phyloP scores from a whole-genome alignment of 257 asterid species.

The Plantago major region DNA sequence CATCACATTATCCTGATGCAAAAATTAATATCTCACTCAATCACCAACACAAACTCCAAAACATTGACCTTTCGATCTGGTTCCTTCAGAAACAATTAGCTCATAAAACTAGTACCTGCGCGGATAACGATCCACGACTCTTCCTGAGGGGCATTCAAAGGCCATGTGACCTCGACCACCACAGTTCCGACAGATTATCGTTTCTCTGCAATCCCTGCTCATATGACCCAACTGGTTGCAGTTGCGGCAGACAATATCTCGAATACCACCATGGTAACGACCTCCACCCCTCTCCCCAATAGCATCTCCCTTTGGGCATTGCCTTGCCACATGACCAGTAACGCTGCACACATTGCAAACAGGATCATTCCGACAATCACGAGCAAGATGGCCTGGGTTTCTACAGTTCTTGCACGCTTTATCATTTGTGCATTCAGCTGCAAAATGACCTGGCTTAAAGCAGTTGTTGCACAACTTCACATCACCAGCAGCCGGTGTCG shows the following conservation, averaged over 20 bases:
- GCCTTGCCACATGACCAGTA: constrained; percentile 46
- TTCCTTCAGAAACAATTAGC: no score
- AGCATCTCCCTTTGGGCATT: constrained; percentile 32
- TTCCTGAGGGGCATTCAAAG: constrained; percentile 47
- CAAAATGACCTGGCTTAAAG: constrained; percentile 41
- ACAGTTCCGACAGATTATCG: constrained; percentile 40
- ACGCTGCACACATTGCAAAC: constrained; percentile 56
- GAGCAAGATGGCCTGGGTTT: constrained; percentile 56
- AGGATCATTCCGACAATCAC: constrained; percentile 53
- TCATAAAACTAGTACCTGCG: constrained; percentile 27
- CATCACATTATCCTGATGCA: no score
- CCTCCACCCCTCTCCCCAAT: constrained; percentile 39
- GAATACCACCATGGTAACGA: constrained; percentile 28
- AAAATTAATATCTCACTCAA: not conserved
- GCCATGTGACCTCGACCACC: constrained; percentile 55
- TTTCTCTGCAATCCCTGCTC: constrained; percentile 45
- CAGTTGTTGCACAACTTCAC: constrained; percentile 46
- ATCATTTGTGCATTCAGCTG: constrained; percentile 46
- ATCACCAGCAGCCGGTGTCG: constrained; percentile 44
- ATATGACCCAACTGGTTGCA: constrained; percentile 52
- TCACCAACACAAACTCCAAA: constrained; percentile 40
- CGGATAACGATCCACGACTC: constrained; percentile 38
- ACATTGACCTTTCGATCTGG: constrained; percentile 10
- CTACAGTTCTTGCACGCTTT: constrained; percentile 64
- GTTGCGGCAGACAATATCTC: constrained; percentile 41